These are phyloP conservation scores for Crotalaria pallida DNA, from an alignment of 306 rosid species.

Conservation along the genomic window DNA sequence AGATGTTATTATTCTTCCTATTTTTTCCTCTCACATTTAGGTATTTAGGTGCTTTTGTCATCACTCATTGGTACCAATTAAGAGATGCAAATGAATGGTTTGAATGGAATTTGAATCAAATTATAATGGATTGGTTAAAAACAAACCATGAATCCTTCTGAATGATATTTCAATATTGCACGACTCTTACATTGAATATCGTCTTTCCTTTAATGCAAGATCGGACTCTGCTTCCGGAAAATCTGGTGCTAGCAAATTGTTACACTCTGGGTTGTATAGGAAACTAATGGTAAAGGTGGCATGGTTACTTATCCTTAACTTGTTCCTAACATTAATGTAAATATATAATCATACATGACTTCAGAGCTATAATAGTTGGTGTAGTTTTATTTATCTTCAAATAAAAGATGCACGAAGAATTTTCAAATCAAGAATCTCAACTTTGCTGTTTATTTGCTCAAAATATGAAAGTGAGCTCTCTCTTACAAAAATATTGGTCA, in stretches of 20 bases:
- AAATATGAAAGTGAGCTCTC: neutral
- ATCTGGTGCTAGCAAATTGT: conserved; percentile 21
- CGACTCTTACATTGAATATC: neutral
- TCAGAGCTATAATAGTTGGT: neutral
- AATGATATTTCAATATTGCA: neutral
- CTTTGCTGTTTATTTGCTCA: neutral
- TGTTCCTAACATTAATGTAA: neutral
- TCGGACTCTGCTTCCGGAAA: neutral
- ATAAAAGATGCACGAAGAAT: neutral
- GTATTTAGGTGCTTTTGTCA: neutral
- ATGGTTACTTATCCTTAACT: conserved; percentile 17
- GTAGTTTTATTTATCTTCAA: neutral
- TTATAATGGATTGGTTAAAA: too few relatives aligned
- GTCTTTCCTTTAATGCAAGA: conserved; percentile 16
- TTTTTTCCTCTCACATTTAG: neutral
- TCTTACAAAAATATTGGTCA: too few relatives aligned
- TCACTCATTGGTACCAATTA: too few relatives aligned
- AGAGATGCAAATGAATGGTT: too few relatives aligned
- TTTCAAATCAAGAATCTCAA: neutral
- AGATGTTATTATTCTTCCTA: neutral
- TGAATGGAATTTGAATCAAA: too few relatives aligned
- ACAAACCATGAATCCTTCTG: neutral
- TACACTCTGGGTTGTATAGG: neutral
- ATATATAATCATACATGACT: neutral
- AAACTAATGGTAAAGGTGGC: conserved; percentile 10